A percentile compares a stretch with the other conserved stretches of the same genome.
Conservation (phyloP, 257 asterid genomes). For the Petrea volubilis region DNA sequence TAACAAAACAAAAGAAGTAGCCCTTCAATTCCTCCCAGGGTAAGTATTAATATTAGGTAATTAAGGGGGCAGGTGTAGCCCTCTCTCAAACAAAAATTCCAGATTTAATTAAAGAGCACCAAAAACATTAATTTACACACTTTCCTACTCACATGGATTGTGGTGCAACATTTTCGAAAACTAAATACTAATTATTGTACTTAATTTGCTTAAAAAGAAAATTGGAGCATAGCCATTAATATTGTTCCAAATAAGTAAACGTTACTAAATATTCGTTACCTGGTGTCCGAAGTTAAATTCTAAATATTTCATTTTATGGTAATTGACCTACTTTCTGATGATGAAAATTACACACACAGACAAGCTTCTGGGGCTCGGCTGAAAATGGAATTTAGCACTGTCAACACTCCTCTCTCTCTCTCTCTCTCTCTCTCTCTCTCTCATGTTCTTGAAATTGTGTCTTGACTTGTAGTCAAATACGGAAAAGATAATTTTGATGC, state of each 20-base stretch:
- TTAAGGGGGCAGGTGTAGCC: not conserved
- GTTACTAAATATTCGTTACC: not conserved
- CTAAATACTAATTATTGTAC: not conserved
- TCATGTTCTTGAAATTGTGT: constrained; percentile 5
- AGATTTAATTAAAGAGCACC: constrained; percentile 26
- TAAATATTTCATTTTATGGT: not conserved
- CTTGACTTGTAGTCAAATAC: constrained; percentile 29
- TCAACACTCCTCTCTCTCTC: constrained; percentile 14
- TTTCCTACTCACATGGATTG: constrained; percentile 20
- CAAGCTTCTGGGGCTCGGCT: constrained; percentile 27
- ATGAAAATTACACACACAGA: constrained; percentile 1
- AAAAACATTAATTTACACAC: not conserved
- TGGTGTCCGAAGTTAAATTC: not conserved
- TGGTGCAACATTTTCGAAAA: not conserved
- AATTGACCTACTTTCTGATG: constrained; percentile 30
- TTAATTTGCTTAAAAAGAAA: not conserved
- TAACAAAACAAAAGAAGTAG: not conserved
- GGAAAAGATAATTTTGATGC: constrained; percentile 24
- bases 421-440: constrained; percentile 8
- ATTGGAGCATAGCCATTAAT: not conserved
- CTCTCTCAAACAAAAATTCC: constrained; percentile 36
- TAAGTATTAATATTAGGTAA: not conserved
- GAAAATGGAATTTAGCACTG: constrained; percentile 34
- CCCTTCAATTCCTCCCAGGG: not conserved
- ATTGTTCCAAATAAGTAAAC: not conserved